Evolutionary conservation across 1,284 basidiomycete species (phyloP).

Genomic region (Volvariella volvacea): DNA sequence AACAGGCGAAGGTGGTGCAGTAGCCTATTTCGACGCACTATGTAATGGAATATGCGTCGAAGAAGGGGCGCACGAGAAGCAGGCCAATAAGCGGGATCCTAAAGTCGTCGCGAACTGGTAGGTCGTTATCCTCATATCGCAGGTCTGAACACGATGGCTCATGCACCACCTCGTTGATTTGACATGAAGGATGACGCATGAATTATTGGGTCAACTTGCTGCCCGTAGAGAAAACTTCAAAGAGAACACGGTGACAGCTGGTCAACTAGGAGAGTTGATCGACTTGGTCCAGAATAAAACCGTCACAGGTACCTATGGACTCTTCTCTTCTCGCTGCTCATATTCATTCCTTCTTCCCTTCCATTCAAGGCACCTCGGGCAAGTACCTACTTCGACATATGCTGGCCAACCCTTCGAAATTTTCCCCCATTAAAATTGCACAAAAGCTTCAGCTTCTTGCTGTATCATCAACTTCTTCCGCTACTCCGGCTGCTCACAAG

Average conservation of each 20-base stretch:
- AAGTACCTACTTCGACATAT: constrained; percentile 65
- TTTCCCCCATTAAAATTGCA: constrained; percentile 38
- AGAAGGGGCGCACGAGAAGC: constrained; percentile 8
- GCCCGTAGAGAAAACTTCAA: constrained; percentile 55
- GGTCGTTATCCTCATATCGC: constrained; percentile 8
- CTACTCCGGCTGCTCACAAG: constrained; percentile 19
- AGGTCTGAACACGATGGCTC: constrained; percentile 1
- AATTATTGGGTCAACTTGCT: constrained; percentile 73
- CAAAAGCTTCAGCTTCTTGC: constrained; percentile 40
- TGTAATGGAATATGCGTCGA: constrained; percentile 21
- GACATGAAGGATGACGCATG: constrained; percentile 73
- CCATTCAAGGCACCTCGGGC: constrained; percentile 54
- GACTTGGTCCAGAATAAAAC: constrained; percentile 62
- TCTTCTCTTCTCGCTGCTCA: constrained; percentile 4
- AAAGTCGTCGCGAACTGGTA: constrained; percentile 85
- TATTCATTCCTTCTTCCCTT: neutral
- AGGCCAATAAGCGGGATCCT: constrained; percentile 41
- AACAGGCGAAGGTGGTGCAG: constrained; percentile 36
- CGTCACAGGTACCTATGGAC: constrained; percentile 52
- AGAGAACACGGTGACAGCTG: constrained; percentile 52
- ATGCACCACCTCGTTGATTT: neutral
- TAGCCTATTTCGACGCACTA: constrained; percentile 75
- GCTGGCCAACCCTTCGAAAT: constrained; percentile 37
- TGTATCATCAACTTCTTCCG: constrained; percentile 15
- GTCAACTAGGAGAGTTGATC: constrained; percentile 72